These are phyloP conservation scores for Nakazawaea peltata DNA, from an alignment of 805 yeast species.

Conservation along the genomic window DNA sequence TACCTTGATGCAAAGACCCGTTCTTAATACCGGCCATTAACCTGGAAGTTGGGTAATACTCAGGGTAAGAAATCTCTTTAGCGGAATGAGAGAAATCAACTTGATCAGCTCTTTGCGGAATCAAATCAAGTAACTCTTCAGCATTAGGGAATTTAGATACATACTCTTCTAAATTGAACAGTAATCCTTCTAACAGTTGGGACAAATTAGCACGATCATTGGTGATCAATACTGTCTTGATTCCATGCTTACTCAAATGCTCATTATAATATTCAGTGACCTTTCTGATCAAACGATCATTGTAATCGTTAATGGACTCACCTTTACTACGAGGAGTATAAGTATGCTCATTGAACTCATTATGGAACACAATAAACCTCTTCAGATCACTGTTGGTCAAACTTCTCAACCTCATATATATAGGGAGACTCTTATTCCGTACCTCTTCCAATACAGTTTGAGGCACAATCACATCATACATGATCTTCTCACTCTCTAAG, in stretches of 20 bases:
- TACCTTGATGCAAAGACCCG: constrained; percentile 84
- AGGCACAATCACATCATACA: constrained; percentile 88
- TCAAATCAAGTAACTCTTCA: constrained; percentile 67
- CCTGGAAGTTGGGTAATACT: constrained; percentile 73
- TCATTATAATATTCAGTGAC: constrained; percentile 62
- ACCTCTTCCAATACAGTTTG: constrained; percentile 95
- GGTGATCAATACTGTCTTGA: constrained; percentile 55
- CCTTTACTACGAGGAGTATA: constrained; percentile 50
- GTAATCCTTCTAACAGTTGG: constrained; percentile 45
- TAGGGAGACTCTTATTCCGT: constrained; percentile 77
- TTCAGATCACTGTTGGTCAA: constrained; percentile 70
- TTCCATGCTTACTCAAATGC: constrained; percentile 44
- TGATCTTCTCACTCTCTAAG: constrained; percentile 66
- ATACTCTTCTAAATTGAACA: constrained; percentile 60
- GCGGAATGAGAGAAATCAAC: constrained; percentile 22
- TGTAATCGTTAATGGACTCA: constrained; percentile 81
- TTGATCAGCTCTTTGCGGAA: constrained; percentile 56
- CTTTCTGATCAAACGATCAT: constrained; percentile 82
- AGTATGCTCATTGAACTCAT: constrained; percentile 76
- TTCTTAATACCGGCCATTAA: constrained; percentile 85
- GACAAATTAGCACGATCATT: constrained; percentile 65
- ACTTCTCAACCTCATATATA: constrained; percentile 76
- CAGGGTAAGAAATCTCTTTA: constrained; percentile 57
- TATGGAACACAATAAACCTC: constrained; percentile 85
- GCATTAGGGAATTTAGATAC: constrained; percentile 62